These are phyloP conservation scores for Aspergillus japonicus DNA, from an alignment of 2,329 filamentous ascomycete species.

Conservation along the genomic window DNA sequence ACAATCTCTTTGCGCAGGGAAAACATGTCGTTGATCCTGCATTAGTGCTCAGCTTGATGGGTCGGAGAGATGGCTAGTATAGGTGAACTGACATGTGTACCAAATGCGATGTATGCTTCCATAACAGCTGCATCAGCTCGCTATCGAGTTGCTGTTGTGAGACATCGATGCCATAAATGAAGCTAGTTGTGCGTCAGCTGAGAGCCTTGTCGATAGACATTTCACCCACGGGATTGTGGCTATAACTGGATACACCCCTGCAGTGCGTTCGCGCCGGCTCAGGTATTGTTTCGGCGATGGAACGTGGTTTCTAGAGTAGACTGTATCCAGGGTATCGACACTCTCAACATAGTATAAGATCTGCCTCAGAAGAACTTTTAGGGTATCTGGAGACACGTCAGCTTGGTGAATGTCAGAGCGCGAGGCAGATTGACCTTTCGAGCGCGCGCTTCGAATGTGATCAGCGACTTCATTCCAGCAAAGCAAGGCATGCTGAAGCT, in stretches of 20 bases:
- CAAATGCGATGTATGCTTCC: slow-evolving; percentile 13
- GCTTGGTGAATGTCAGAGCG: too few species aligned
- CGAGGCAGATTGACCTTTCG: neutral
- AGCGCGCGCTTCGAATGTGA: slow-evolving; percentile 8
- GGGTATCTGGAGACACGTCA: neutral
- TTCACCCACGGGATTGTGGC: slow-evolving; percentile 11
- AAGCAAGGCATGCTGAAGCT: slow-evolving; percentile 7
- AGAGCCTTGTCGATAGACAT: neutral
- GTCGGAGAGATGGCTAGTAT: neutral
- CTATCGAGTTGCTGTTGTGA: neutral
- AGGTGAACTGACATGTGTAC: slow-evolving; percentile 10
- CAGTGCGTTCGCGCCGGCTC: slow-evolving; percentile 9
- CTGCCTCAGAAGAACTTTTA: slow-evolving; percentile 4
- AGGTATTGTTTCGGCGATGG: slow-evolving; percentile 10
- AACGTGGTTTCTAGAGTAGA: neutral
- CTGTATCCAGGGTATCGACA: slow-evolving; percentile 10
- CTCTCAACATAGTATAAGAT: slow-evolving; percentile 7
- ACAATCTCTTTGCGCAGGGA: slow-evolving; percentile 13
- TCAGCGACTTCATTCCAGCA: slow-evolving; percentile 13
- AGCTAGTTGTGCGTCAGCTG: neutral
- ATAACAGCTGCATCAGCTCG: slow-evolving; percentile 1
- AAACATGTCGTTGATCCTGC: slow-evolving; percentile 15
- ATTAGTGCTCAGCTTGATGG: neutral
- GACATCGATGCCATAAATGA: slow-evolving; percentile 7
- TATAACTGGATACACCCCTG: slow-evolving; percentile 12